These are phyloP conservation scores for Trichoderma sp. DNA, from an alignment of 2,329 filamentous ascomycete species.

Conservation along the genomic window DNA sequence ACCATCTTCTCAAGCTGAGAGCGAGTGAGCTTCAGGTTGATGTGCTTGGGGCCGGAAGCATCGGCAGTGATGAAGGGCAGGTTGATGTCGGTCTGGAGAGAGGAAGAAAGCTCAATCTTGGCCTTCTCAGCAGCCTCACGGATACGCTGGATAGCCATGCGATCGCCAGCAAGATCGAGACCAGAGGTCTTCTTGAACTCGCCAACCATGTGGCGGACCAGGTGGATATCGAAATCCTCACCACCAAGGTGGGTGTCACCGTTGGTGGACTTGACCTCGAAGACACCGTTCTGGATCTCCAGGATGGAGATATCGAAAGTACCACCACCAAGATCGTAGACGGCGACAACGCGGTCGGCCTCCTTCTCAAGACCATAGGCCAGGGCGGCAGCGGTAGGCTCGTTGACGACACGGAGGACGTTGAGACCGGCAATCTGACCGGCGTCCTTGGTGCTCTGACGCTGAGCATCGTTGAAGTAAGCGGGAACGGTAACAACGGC, in stretches of 20 bases:
- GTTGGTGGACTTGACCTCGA: conserved; percentile 99
- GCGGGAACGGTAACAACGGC: conserved; percentile 95
- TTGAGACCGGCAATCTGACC: conserved; percentile 95
- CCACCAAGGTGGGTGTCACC: conserved; percentile 98
- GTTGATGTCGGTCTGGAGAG: conserved; percentile 95
- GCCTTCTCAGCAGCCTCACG: conserved; percentile 98
- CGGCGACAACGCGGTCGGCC: conserved; percentile 82
- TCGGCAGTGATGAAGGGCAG: conserved; percentile 98
- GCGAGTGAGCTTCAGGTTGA: conserved; percentile 92
- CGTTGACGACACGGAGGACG: conserved; percentile 96
- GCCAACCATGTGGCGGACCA: conserved; percentile 90
- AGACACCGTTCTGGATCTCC: conserved; percentile 96
- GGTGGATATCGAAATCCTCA: conserved; percentile 95
- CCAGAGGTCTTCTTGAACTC: conserved; percentile 96
- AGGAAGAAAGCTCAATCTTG: conserved; percentile 97
- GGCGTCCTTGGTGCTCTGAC: conserved; percentile 97
- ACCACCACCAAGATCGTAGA: conserved; percentile 98
- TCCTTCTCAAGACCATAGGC: conserved; percentile 97
- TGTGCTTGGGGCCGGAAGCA: conserved; percentile 94
- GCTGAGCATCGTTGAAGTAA: conserved; percentile 99
- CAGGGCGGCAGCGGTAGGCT: conserved; percentile 93
- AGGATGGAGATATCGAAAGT: conserved; percentile 99
- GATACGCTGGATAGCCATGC: conserved; percentile 99
- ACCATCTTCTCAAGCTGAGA: conserved; percentile 92
- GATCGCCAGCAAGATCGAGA: conserved; percentile 86